phyloP scores from a whole-genome alignment of 2,329 filamentous ascomycete genomes.

The Pseudocercospora crystallina region DNA sequence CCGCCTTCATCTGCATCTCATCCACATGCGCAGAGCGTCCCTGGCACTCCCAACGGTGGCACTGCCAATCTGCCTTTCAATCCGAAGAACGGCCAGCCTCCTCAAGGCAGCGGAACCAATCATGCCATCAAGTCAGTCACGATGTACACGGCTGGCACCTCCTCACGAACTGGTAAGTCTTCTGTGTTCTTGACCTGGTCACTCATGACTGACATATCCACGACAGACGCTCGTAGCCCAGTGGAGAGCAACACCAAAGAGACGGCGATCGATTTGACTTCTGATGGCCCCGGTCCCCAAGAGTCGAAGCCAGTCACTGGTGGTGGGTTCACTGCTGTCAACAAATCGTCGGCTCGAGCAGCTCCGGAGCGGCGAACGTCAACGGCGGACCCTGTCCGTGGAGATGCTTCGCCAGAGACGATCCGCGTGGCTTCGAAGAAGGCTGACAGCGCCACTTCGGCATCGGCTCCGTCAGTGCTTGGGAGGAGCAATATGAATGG shows the following conservation, averaged over 20 bases:
- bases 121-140: not conserved
- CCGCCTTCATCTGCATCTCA: conserved; percentile 1
- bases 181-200: no score
- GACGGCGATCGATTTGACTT: conserved; percentile 17
- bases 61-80: conserved; percentile 18
- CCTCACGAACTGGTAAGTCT: no score
- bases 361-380: not conserved
- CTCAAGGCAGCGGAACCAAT: conserved; percentile 3
- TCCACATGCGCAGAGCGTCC: not conserved
- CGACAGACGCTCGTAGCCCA: conserved; percentile 3
- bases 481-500: no score
- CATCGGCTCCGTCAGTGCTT: no score
- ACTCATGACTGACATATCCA: conserved; percentile 17
- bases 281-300: conserved; percentile 8
- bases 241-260: conserved; percentile 9
- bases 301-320: not conserved
- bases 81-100: conserved; percentile 28
- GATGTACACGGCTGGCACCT: conserved; percentile 20
- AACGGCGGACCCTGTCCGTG: not conserved
- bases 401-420: conserved; percentile 9
- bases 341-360: not conserved
- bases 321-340: conserved; percentile 2
- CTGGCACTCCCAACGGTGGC: conserved; percentile 1
- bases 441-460: no score
- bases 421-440: conserved; percentile 9